Evolutionary conservation across 495 filamentous ascomycete genomes (phyloP), one percentile per base, ranked within the genome.

Genomic region (Lasiosphaeria hispida): DNA sequence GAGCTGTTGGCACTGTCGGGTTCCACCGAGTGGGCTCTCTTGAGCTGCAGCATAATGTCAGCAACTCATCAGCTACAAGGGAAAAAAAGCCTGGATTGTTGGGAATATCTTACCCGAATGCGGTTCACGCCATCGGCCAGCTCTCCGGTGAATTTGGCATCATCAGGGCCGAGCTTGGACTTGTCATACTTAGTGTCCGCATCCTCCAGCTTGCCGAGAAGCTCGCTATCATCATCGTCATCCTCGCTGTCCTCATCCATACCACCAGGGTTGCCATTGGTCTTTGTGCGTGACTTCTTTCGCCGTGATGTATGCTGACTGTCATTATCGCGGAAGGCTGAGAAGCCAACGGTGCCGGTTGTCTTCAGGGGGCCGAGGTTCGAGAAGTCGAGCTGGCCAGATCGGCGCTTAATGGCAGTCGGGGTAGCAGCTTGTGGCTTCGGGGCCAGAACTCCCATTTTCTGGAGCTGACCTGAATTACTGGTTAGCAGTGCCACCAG

Each of bases 21-120:
- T 23, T 95, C 92, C 35, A 85, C 85, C 0, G 94, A 97, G 74
- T 96, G 94, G 61, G 92, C 88, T 57, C 95, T 89, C 83, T 98
- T 98, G 37, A 97, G 83, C 93, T 97, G 62, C 6, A 37, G 15
- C 19, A 48, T 44, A n/a, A 41, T 30, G 59, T 71, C 49, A 75
- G 71, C 50, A 34, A 44, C 13, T 10, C 43, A 45, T 15, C 48
- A 33, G 36, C 47, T 60, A 11, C 39, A 48, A 10, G 3, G 18
- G 41, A 56, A 17, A 41, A 11, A 5, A 42, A 49, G 30, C 10
- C 11, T 42, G 19, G 37, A 35, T 30, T 30, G 23, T 30, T n/a
- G n/a, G 23, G 33, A 18, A 54, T 40, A 57, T 75, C 88, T 67
- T 82, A 95, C 93, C 76, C 90, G 91, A 64, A 99, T 96, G 69